Evolutionary conservation across 805 yeast genomes (phyloP), one percentile per base, ranked within the genome.

Genomic region (Torulaspora quercuum): DNA sequence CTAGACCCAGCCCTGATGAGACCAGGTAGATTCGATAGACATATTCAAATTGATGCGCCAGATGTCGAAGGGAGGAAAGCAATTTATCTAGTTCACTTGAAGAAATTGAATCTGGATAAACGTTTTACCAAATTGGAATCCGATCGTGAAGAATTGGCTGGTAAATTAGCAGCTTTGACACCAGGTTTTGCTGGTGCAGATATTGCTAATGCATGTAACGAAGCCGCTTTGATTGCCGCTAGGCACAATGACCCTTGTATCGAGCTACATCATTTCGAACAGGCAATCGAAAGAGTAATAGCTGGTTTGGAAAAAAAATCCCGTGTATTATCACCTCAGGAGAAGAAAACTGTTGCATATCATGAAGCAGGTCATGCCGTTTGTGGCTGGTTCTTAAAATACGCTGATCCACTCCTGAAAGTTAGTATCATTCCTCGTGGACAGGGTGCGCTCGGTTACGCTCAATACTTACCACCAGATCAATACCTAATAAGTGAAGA

Each of bases 341-440:
- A 89, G 61, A 84, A 86, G 68, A 76, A 69, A 48, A 76, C 84
- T 20, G 95, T 88, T 33, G 95, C 96, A 0, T 88, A 84, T 58
- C 97, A 88, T 62, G 97, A 88, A 65, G 97, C 97, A 2, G 97
- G 97, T 0, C 97, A 88, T 61, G 97, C 97, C 3, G 82, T 88
- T 32, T 84, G 95, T 64, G 97, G 96, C 14, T 89, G 96, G 97
- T 86, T 69, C 57, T 70, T 88, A 55, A 75, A 79, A 64, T 78
- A 67, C 65, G 96, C 97, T 7, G 95, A 88, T 59, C 97, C 97
- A 6, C 67, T 88, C 42, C 74, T 89, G 41, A 88, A 88, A 63
- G 96, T 88, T n/a, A 82, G 95, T 13, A 88, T 88, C 49, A 85
- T 88, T 44, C 97, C 97, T 39, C 78, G 95, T 62, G 96, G 96